Conservation (phyloP, 768 basidiomycete genomes). For the Amanita rimosa region DNA sequence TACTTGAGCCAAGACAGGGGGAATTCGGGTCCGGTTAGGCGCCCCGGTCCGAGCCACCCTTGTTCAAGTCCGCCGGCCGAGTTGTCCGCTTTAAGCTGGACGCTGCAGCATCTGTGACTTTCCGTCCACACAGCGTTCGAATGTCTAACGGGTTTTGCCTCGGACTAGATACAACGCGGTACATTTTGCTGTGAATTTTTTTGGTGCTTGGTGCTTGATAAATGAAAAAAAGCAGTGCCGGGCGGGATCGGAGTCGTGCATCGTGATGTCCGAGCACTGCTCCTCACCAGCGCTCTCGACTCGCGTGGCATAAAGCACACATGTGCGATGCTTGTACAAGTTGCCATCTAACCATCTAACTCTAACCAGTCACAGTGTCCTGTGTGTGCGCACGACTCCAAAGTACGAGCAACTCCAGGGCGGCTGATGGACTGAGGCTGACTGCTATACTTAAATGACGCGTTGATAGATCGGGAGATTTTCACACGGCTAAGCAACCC, state of each 20-base stretch:
- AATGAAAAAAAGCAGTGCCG: not conserved
- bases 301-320: no score
- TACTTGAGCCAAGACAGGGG: not conserved
- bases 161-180: no score
- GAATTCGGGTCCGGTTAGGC: not conserved
- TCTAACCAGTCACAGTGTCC: not conserved
- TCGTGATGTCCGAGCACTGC: not conserved
- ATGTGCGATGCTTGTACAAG: no score
- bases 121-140: not conserved
- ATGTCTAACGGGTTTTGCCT: no score
- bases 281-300: no score
- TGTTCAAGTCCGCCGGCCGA: not conserved
- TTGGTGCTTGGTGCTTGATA: not conserved
- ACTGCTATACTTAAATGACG: not conserved
- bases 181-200: no score
- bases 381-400: no score
- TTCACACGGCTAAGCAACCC: not conserved
- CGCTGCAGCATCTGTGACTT: not conserved
- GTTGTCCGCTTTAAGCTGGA: not conserved
- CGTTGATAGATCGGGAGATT: constrained; percentile 1
- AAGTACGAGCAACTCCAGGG: not conserved
- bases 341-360: no score
- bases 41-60: not conserved
- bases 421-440: not conserved
- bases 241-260: not conserved